Evolutionary conservation across 768 basidiomycete species (phyloP), one percentile per base, ranked within the genome.

Genomic region (Sporobolomyces roseus): DNA sequence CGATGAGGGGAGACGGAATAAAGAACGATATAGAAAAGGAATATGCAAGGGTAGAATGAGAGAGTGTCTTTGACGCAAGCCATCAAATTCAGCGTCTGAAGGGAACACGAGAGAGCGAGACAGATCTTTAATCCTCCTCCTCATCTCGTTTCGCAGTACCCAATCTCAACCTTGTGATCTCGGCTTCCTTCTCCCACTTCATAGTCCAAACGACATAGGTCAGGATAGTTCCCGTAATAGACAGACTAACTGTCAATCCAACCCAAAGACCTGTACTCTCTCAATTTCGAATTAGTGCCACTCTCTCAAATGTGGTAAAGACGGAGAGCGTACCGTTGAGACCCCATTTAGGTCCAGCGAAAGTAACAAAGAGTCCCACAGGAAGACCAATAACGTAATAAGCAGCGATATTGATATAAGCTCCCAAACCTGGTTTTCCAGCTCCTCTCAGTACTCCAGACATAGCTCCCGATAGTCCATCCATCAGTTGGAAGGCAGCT

Each of bases 381-480:
- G 71, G 70, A 12, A 69, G 32, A 16, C 66, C 66, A 17, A 41
- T 41, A 41, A 41, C 38, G 38, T 41, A 41, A 41, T 41, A 41
- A 41, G 63, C 61, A 17, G 65, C 54, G 16, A 72, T 48, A 54
- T 76, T 76, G 65, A 76, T 74, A 50, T 66, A 58, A 7, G 73
- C 73, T 19, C 75, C 75, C 14, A 46, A 19, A 60, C 81, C 86
- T 79, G 89, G 89, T 78, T 87, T 89, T 27, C 93, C 93, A 45
- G 85, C 81, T 0, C 93, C 88, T 50, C 94, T 83, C 61, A 98
- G 82, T 68, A 96, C 85, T 4, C 93, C 93, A 10, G 83, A 84
- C 0, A 85, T 83, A 8, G 92, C 84, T 0, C 83, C 86, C 41
- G 61, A 66, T 35, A 85, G 81, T 1, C 87, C 90, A 74, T 99